Percentiles rank a stretch among this genome's conserved stretches.
Evolutionary conservation across 306 rosid species (phyloP).

Genomic region (Pueraria montana): DNA sequence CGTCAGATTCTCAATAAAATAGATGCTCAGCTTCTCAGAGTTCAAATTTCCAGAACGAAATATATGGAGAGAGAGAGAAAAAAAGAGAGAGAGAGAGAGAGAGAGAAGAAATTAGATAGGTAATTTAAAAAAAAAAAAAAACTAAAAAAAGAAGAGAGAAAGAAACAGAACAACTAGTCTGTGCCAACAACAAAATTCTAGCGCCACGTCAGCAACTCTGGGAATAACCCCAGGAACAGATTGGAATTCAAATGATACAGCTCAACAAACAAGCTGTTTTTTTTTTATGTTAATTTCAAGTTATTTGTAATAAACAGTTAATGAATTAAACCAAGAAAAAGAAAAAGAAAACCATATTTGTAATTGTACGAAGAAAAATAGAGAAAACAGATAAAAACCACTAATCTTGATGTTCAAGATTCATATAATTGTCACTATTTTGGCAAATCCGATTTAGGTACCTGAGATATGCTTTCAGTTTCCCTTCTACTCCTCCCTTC

Average conservation of each 20-base stretch:
- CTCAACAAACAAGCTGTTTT: background rate
- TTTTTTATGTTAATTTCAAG: no score
- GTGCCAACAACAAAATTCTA: constrained; percentile 32
- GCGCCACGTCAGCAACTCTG: constrained; percentile 52
- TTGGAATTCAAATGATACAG: constrained; percentile 53
- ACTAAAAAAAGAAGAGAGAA: background rate
- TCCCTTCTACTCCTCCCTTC: no score
- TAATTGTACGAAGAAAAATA: no score
- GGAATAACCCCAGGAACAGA: constrained; percentile 49
- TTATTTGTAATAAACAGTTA: no score
- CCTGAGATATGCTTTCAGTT: constrained; percentile 51
- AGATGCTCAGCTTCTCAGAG: background rate
- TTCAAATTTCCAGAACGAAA: no score
- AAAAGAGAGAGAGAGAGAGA: no score
- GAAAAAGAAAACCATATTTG: no score
- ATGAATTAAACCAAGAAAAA: no score
- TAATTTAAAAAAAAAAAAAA: background rate
- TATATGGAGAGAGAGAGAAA: no score
- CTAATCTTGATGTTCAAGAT: background rate
- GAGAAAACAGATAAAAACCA: no score
- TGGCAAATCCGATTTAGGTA: constrained; percentile 37
- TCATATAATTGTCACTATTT: constrained; percentile 18
- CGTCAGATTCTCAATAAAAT: constrained; percentile 5
- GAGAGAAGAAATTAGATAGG: no score
- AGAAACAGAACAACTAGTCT: constrained; percentile 16